Base-by-base conservation (phyloP, 2,329 filamentous ascomycete genomes). In the Colletotrichum chlorophyti region DNA sequence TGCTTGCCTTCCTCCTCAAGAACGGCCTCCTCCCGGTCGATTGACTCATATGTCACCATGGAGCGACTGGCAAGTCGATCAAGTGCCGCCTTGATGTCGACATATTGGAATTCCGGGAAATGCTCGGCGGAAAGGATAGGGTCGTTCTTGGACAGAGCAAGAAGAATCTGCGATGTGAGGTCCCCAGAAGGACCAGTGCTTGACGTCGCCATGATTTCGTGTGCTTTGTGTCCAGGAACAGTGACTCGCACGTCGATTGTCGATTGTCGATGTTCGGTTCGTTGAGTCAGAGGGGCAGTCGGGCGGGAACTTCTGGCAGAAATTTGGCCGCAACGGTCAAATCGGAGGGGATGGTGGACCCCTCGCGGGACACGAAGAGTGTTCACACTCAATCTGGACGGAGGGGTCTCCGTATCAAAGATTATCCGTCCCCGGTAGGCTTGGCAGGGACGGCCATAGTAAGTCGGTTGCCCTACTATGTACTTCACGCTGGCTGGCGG, bases 41-140 rank as follows among this genome's bases (percentile, higher is more conserved):
- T 83, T 42, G 91, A 89, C 67, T 96, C 87, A 76, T 97, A 97
- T 64, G 83, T 81, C 63, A 98, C 81, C 92, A 97, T 97, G 47
- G 87, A 88, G 66, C 94, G 86, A 58, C 91, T 95, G 26, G 82
- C 83, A 50, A 99, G 84, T 65, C 93, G 86, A 77, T 98, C 95
- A 63, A 98, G 83, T 26, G 92, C 91, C 63, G 91, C 90, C 79
- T 97, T 98, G 70, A 97, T 79, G 59, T 86, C 83, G 61, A 83
- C 79, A 68, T 88, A 90, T 68, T 85, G 80, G 67, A 81, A 76
- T 65, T 82, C 73, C 65, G 90, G 86, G 78, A 93, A 93, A 69
- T 82, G 82, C 68, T 91, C 84, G 68, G 80, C 79, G 50, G 91
- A 91, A 66, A 88, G 77, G 65, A 93, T 77, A 41, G 88, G 83